Conservation (phyloP, 805 yeast species). For the Priceomyces castillae region DNA sequence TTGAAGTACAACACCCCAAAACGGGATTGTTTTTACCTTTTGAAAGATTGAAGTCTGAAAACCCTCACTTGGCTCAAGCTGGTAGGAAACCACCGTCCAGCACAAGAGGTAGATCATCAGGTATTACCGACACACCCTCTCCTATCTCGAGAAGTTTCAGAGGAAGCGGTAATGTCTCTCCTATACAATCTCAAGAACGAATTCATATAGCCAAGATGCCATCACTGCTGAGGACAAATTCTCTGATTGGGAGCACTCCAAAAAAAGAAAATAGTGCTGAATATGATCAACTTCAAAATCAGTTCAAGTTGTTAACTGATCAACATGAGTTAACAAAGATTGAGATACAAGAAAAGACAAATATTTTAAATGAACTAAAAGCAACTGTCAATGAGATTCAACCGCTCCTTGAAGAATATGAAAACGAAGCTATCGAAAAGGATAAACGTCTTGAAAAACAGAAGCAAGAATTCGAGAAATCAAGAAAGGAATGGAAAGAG, state of each 20-base stretch:
- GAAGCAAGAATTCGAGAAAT: constrained; percentile 47
- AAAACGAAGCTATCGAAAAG: constrained; percentile 38
- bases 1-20: constrained; percentile 57
- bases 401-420: constrained; percentile 47
- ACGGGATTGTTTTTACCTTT: constrained; percentile 75
- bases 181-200: neutral
- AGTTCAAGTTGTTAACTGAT: constrained; percentile 10
- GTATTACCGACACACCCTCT: constrained; percentile 3
- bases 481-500: constrained; percentile 57
- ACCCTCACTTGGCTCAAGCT: constrained; percentile 24
- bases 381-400: constrained; percentile 48
- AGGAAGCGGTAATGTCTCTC: neutral
- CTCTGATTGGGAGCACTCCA: neutral
- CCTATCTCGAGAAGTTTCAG: constrained; percentile 5
- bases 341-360: constrained; percentile 41
- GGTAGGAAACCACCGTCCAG: neutral
- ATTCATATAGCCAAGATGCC: neutral
- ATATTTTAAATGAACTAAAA: constrained; percentile 48
- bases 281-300: constrained; percentile 18
- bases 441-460: constrained; percentile 49
- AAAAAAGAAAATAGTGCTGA: constrained; percentile 12
- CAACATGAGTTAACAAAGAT: constrained; percentile 23
- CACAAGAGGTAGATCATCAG: neutral
- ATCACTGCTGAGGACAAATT: neutral
- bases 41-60: constrained; percentile 38